phyloP scores from a whole-genome alignment of 1,284 basidiomycete genomes.

The Tilletia horrida region DNA sequence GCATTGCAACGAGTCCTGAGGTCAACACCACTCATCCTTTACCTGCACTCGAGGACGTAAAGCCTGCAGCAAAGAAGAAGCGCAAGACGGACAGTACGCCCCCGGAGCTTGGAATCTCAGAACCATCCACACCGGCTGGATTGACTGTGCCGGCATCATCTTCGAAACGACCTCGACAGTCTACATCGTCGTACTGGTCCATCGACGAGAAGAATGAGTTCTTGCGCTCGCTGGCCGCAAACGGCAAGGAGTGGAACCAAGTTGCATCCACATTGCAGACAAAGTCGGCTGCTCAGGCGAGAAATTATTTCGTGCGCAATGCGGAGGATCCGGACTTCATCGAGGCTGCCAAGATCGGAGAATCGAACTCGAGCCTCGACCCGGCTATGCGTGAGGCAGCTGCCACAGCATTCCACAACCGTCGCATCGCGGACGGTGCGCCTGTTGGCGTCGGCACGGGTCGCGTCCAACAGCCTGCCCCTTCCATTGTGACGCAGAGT shows the following conservation, averaged over 20 bases:
- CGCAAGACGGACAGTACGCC: not conserved
- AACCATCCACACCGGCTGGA: too few relatives aligned
- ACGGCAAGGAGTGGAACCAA: slow-evolving; percentile 72
- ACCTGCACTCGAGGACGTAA: not conserved
- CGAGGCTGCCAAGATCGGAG: slow-evolving; percentile 39
- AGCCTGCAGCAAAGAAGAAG: not conserved
- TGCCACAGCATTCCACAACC: slow-evolving; percentile 9
- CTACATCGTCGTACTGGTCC: slow-evolving; percentile 60
- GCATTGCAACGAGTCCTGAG: slow-evolving; percentile 22
- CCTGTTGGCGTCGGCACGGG: slow-evolving; percentile 11
- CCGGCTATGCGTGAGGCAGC: slow-evolving; percentile 8
- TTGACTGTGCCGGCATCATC: too few relatives aligned
- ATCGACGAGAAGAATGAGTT: slow-evolving; percentile 62
- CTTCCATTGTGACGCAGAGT: not conserved
- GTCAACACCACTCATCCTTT: not conserved
- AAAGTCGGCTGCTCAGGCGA: slow-evolving; percentile 76
- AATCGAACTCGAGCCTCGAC: slow-evolving; percentile 27
- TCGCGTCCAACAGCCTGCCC: not conserved
- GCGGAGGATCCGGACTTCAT: slow-evolving; percentile 45
- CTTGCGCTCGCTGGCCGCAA: slow-evolving; percentile 64
- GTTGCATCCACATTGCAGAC: slow-evolving; percentile 71
- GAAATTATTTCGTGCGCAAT: slow-evolving; percentile 62
- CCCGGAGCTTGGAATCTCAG: not conserved
- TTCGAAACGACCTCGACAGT: slow-evolving; percentile 34
- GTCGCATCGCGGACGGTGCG: slow-evolving; percentile 9